Evolutionary conservation across 2,329 filamentous ascomycete species (phyloP), one percentile per base, ranked within the genome.

Genomic region (Alternaria ethzedia): DNA sequence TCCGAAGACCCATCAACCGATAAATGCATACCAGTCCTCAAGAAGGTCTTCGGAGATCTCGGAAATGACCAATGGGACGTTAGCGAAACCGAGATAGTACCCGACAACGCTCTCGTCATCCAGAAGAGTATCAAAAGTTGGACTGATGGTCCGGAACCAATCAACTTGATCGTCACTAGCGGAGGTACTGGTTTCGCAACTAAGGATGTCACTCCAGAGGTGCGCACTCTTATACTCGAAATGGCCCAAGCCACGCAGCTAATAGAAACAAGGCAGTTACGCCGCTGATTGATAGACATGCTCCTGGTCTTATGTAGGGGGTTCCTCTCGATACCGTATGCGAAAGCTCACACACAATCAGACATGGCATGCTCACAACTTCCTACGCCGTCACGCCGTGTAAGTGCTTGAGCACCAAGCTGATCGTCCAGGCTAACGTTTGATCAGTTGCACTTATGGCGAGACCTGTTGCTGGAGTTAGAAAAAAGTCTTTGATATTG

Each of bases 111-210:
- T 6, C 78, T 88, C 5, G 85, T 90, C 20, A 97, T 99, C 60
- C 93, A 97, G 75, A 85, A 85, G 15, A 86, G 89, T 54, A 86
- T 99, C 54, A 88, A 84, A 64, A 76, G 83, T 11, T 97, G 93
- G 92, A 85, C 91, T 0, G 94, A 97, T 79, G 72, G 86, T 6
- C 85, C 85, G 51, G 79, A 76, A 5, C 68, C 84, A 5, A 79
- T 90, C 54, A 95, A 97, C 79, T 81, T 98, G 61, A 87, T 99
- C 63, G 80, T 97, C 50, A 95, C 94, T 0, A 97, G 93, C 7
- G 96, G 96, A 21, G 96, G 96, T 3, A 99, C 96, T 2, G 96
- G 96, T 0, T 99, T 99, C 80, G 91, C 96, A 8, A 84, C 89
- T 11, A 88, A 90, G 59, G 96, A 99, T 82, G 85, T 87, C 45